Evolutionary conservation across 345 rosid species (phyloP).

Genomic region (Draba incana): DNA sequence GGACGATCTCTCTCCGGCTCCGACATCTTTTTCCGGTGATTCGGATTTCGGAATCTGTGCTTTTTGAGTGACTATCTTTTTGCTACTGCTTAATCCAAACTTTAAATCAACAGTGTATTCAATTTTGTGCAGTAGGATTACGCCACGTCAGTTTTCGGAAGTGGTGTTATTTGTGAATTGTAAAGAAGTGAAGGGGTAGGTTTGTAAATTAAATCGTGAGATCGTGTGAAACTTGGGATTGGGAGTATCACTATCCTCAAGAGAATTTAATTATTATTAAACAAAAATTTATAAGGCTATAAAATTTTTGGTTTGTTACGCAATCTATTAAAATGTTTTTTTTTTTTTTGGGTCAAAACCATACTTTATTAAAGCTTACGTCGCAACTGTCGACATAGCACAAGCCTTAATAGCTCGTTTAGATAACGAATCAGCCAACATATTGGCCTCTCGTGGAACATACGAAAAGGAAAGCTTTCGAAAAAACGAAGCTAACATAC

Average conservation of each 20-base stretch:
- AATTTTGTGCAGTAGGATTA: background rate
- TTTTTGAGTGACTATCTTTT: too few species aligned
- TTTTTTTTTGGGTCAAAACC: too few species aligned
- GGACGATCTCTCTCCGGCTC: conserved; percentile 33
- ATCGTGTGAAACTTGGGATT: conserved; percentile 25
- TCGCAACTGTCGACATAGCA: too few species aligned
- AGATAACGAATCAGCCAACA: too few species aligned
- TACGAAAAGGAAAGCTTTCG: too few species aligned
- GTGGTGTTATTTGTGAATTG: background rate
- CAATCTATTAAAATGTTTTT: too few species aligned
- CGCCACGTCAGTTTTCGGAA: background rate
- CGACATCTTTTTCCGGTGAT: conserved; percentile 26
- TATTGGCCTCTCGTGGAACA: too few species aligned
- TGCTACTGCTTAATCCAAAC: background rate
- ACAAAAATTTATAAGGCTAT: too few species aligned
- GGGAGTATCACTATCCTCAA: conserved; percentile 16
- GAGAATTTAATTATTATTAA: background rate
- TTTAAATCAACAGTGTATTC: background rate
- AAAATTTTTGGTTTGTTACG: too few species aligned
- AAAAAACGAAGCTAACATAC: too few species aligned
- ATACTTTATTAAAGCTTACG: too few species aligned
- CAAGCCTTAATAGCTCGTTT: too few species aligned
- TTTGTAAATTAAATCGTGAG: background rate
- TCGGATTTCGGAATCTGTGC: background rate
- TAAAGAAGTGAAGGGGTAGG: background rate